phyloP scores from a whole-genome alignment of 2,329 filamentous ascomycete genomes.

The Colletotrichum costaricense region DNA sequence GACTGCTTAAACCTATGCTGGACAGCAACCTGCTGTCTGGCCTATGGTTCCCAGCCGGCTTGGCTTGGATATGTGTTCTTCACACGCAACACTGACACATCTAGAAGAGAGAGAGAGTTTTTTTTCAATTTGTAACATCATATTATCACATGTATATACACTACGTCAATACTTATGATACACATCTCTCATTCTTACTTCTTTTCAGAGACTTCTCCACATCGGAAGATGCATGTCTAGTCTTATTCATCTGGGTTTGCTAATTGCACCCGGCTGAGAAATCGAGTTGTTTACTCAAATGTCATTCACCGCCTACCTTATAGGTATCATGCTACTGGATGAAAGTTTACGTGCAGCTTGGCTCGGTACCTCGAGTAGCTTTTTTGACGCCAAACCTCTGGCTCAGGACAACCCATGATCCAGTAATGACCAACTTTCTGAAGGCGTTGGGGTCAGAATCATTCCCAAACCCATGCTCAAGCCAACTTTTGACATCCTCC shows the following conservation, averaged over 20 bases:
- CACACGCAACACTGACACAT: no score
- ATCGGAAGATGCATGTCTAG: neutral
- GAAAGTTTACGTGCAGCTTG: neutral
- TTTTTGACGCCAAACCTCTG: slow-evolving; percentile 20
- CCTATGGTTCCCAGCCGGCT: neutral
- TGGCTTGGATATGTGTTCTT: neutral
- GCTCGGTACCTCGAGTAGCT: neutral
- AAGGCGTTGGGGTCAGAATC: slow-evolving; percentile 41
- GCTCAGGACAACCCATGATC: slow-evolving; percentile 29
- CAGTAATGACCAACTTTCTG: slow-evolving; percentile 10
- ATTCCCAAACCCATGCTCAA: slow-evolving; percentile 49
- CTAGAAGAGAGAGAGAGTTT: no score
- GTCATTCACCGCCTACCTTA: no score
- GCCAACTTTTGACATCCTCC: slow-evolving; percentile 45
- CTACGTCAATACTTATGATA: neutral
- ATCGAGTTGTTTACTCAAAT: no score
- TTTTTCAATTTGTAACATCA: neutral
- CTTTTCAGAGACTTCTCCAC: no score
- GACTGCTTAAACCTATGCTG: neutral
- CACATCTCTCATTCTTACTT: neutral
- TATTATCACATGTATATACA: neutral
- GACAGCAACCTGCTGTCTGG: neutral
- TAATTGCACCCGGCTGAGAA: no score
- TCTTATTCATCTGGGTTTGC: no score
- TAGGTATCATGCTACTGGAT: no score